phyloP scores from a whole-genome alignment of 2,329 filamentous ascomycete genomes.

The Ascochyta lentis region DNA sequence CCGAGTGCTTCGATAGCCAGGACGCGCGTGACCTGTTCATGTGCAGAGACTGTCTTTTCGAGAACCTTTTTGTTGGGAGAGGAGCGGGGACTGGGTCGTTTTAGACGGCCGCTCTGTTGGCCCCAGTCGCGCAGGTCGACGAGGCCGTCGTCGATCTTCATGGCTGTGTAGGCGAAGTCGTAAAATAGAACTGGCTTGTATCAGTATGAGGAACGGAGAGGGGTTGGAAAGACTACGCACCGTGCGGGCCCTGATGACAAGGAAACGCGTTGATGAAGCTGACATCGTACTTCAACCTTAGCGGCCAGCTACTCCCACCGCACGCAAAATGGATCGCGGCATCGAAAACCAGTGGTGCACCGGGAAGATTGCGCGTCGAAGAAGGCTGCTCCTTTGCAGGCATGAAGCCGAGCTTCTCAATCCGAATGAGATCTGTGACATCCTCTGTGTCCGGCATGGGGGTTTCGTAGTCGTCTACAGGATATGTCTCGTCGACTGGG shows the following conservation, averaged over 20 bases:
- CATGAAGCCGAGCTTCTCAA: constrained; percentile 71
- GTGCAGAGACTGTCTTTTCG: constrained; percentile 23
- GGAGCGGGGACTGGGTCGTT: constrained; percentile 40
- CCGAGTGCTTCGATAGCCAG: constrained; percentile 76
- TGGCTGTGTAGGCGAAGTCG: constrained; percentile 68
- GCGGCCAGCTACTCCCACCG: constrained; percentile 48
- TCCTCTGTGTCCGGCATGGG: constrained; percentile 64
- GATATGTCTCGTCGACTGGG: constrained; percentile 66
- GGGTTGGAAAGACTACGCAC: constrained; percentile 24
- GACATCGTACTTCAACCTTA: constrained; percentile 50
- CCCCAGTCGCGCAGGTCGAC: constrained; percentile 72
- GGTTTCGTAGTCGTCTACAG: constrained; percentile 71
- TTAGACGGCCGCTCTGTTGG: constrained; percentile 39
- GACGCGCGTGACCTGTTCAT: constrained; percentile 64
- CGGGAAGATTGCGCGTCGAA: constrained; percentile 31
- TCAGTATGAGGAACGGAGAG: constrained; percentile 16
- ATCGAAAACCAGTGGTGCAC: constrained; percentile 47
- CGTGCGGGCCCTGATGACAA: constrained; percentile 51
- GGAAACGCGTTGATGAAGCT: constrained; percentile 52
- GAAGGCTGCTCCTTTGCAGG: constrained; percentile 50
- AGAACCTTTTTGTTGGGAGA: constrained; percentile 42
- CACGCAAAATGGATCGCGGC: constrained; percentile 51
- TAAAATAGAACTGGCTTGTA: constrained; percentile 66
- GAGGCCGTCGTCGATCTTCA: constrained; percentile 67
- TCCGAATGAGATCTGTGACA: constrained; percentile 69